Conservation (phyloP, 805 yeast species). For the Clavispora asparagi region DNA sequence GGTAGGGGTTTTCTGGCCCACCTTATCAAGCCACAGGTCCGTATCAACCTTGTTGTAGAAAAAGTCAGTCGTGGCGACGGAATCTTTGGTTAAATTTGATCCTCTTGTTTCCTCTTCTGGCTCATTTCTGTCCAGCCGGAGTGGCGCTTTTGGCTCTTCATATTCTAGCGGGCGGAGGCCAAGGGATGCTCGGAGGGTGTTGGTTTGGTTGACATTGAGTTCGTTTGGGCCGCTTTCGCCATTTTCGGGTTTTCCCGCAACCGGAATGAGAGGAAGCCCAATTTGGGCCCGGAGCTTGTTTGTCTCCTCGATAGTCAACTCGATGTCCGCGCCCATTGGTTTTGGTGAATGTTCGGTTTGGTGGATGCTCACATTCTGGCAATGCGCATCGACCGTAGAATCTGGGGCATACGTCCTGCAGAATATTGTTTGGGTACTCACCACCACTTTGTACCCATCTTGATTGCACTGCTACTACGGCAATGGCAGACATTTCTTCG, state of each 20-base stretch:
- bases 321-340: conserved; percentile 11
- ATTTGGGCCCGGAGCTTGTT: conserved; percentile 46
- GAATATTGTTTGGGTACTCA: neutral
- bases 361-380: neutral
- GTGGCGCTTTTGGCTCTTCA: conserved; percentile 2
- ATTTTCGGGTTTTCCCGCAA: neutral
- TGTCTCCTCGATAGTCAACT: conserved; percentile 48
- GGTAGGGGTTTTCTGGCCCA: conserved; percentile 23
- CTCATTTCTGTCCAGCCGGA: neutral
- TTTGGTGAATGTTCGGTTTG: neutral
- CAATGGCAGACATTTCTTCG: neutral
- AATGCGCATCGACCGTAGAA: neutral
- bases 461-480: no score
- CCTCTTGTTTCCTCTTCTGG: neutral
- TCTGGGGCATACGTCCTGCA: conserved; percentile 1
- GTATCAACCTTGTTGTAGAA: conserved; percentile 11
- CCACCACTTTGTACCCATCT: neutral
- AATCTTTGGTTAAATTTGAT: neutral
- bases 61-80: conserved; percentile 4
- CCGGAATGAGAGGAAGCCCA: conserved; percentile 50
- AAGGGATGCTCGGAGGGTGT: conserved; percentile 14
- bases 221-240: neutral
- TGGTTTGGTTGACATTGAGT: conserved; percentile 5
- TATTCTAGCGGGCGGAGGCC: conserved; percentile 9
- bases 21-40: conserved; percentile 12